phyloP scores from a whole-genome alignment of 345 rosid genomes.

The Citrus medica region DNA sequence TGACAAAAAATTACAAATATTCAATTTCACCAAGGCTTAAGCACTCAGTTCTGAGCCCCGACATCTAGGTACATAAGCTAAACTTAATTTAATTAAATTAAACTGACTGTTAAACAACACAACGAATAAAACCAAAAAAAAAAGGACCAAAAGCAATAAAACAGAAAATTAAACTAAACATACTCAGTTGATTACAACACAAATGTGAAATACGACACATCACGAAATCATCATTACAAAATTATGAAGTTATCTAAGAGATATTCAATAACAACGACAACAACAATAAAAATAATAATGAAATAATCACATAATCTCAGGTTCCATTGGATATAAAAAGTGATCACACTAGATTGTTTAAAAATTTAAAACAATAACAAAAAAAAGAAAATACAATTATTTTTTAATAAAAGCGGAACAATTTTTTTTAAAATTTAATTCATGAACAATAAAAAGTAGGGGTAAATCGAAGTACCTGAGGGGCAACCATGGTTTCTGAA shows the following conservation, averaged over 20 bases:
- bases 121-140: not conserved
- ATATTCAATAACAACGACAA: not conserved
- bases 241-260: not conserved
- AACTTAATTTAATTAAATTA: not conserved
- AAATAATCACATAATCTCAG: not conserved
- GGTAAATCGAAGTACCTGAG: slow-evolving; percentile 5
- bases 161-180: not conserved
- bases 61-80: not conserved
- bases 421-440: not conserved
- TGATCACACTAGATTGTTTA: not conserved
- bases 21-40: not conserved
- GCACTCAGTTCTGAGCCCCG: not conserved
- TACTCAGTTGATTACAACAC: not conserved
- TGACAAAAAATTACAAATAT: not conserved
- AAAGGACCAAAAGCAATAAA: not conserved
- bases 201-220: not conserved
- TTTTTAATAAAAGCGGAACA: not conserved
- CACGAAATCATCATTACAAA: not conserved
- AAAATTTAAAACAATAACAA: not conserved
- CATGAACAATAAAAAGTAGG: not conserved
- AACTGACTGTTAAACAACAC: not conserved
- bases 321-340: not conserved
- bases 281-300: not conserved
- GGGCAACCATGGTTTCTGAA: slow-evolving; percentile 5
- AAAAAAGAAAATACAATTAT: too few relatives aligned